These are phyloP conservation scores for Circinella minor DNA, from an alignment of 371 early-diverging fungal species.

Conservation along the genomic window DNA sequence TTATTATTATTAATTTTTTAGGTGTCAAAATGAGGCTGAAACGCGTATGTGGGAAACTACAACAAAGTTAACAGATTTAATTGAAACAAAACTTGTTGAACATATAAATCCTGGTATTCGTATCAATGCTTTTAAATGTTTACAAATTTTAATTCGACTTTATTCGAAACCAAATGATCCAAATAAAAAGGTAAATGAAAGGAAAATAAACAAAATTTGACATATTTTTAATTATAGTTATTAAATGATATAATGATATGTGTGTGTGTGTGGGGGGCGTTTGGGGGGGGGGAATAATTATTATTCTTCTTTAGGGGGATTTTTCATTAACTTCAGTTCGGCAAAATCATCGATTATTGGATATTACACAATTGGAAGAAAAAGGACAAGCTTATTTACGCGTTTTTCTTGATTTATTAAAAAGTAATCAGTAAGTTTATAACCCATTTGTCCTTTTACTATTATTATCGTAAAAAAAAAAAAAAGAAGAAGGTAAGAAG, in stretches of 20 bases:
- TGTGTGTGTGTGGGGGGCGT: too few species aligned
- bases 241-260: too few species aligned
- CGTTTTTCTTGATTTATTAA: slow-evolving; percentile 25
- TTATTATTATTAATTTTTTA: neutral
- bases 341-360: slow-evolving; percentile 47
- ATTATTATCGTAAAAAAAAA: too few species aligned
- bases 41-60: slow-evolving; percentile 46
- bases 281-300: too few species aligned
- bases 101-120: slow-evolving; percentile 47
- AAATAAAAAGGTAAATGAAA: slow-evolving; percentile 12
- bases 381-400: slow-evolving; percentile 24
- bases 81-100: slow-evolving; percentile 26
- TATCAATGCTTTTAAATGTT: slow-evolving; percentile 46
- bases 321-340: slow-evolving; percentile 42
- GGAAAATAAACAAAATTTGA: neutral
- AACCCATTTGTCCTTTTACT: too few species aligned
- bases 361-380: slow-evolving; percentile 34
- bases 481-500: too few species aligned
- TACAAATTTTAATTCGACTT: slow-evolving; percentile 47
- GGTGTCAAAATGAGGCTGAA: slow-evolving; percentile 54
- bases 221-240: too few species aligned
- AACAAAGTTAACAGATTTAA: slow-evolving; percentile 24
- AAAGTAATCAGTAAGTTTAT: slow-evolving; percentile 30
- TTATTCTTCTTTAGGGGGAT: slow-evolving; percentile 25
- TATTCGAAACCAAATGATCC: slow-evolving; percentile 31